Base-by-base conservation (phyloP, 2,329 filamentous ascomycete genomes). In the Truncatella angustata region DNA sequence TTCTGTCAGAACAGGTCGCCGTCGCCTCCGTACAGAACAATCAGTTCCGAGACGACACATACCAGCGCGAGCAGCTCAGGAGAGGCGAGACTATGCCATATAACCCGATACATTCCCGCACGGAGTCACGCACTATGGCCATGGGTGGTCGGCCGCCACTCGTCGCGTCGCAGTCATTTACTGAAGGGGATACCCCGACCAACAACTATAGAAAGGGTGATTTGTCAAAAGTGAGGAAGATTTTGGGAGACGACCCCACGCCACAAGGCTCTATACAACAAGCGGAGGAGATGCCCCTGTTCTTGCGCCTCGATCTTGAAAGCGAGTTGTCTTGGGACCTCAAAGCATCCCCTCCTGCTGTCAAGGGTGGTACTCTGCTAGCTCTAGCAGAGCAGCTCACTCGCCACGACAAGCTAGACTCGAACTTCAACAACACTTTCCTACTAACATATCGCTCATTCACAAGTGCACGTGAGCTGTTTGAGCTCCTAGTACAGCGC, bases 381-480 rank as follows among this genome's bases (percentile, higher is more conserved):
- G 94, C 90, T 4, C 76, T 99, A 52, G 94, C 97, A 5, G 94
- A 97, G 70, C 93, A 97, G 65, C 80, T 99, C 40, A 99, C 94
- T 14, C 85, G 94, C 45, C 94, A 99, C 66, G 94, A 99, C 72
- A 94, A 95, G 65, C 81, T 96, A 12, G 94, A 97, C 66, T 91
- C 92, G 3, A 93, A 82, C 56, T 97, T 97, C 74, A 97, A 97
- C 75, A 95, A 93, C 63, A 99, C 94, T 1, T 99, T 99, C 78
- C 84, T 99, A 14, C 82, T 99, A 34, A 99, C 94, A 1, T 99
- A 99, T 69, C 84, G 90, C 56, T 99, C 94, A 0, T 99, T 99
- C 65, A 97, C 94, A 0, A 85, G 86, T 3, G 94, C 93, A 0
- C 79, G 87, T 5, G 94, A 97, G 69, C 78, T 99, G 0, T 97